Percentiles rank a stretch among this genome's conserved stretches.
These are phyloP conservation scores for Tillandsia fasciculata DNA, from an alignment of 176 grass and related monocot genomes.

Conservation along the genomic window DNA sequence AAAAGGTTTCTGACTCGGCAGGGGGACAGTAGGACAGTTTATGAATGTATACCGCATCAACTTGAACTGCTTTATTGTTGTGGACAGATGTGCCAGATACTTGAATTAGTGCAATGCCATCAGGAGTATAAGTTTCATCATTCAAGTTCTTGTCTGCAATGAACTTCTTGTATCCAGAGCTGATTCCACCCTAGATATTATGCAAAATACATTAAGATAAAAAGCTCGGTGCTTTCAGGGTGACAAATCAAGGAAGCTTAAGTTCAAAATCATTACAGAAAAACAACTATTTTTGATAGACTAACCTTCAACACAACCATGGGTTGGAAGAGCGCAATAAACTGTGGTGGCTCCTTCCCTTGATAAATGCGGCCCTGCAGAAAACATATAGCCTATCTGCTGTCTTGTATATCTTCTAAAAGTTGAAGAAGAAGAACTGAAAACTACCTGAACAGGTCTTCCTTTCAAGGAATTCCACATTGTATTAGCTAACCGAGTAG, in stretches of 20 bases:
- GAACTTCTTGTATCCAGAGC: conserved; percentile 63
- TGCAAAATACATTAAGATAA: conserved; percentile 11
- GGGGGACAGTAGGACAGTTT: too few relatives aligned
- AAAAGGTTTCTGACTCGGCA: too few relatives aligned
- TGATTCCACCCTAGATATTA: conserved; percentile 60
- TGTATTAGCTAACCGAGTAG: conserved; percentile 46
- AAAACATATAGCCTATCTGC: conserved; percentile 10
- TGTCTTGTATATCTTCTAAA: conserved; percentile 19
- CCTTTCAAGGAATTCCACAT: conserved; percentile 94
- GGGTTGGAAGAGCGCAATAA: conserved; percentile 90
- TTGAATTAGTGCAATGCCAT: conserved; percentile 71
- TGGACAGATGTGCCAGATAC: conserved; percentile 65
- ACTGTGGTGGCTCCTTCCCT: conserved; percentile 91
- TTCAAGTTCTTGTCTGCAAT: conserved; percentile 44
- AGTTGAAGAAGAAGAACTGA: conserved; percentile 18
- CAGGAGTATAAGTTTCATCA: conserved; percentile 60
- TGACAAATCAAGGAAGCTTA: not conserved
- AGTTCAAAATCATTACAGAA: not conserved
- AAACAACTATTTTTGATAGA: not conserved
- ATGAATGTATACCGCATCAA: conserved; percentile 57
- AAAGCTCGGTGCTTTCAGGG: not conserved
- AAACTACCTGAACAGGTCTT: conserved; percentile 63
- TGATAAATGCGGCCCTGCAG: conserved; percentile 76
- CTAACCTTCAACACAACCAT: conserved; percentile 90
- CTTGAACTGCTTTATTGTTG: conserved; percentile 85